Base-by-base conservation (phyloP, 768 basidiomycete genomes). In the Amanita thiersii region DNA sequence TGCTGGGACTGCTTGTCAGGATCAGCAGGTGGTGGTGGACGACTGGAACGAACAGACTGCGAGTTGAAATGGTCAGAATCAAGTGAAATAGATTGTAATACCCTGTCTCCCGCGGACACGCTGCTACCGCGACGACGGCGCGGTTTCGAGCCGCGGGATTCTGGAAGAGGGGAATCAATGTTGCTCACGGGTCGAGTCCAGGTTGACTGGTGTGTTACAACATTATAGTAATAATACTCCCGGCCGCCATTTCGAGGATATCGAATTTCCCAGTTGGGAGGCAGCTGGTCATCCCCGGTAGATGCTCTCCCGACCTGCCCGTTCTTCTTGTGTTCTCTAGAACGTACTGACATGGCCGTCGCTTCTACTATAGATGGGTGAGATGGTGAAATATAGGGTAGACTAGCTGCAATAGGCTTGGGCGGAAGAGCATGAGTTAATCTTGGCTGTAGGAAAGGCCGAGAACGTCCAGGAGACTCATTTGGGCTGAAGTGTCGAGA, bases 351-450 rank as follows among this genome's bases (percentile, higher is more conserved):
- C 78, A 81, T 81, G 28, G 75, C 66, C 50, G 75, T 76, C 46
- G 76, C 77, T 50, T 73, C 70, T 52, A 76, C 73, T 52, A 76
- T 73, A 40, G 71, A 73, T 39, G 74, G 68, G 48, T 75, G 69
- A 56, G 77, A 72, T 35, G 73, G 69, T 48, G 75, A 66, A 37
- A 75, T 56, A 54, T 70, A 73, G 43, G 73, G 69, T 38, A 73
- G 68, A 47, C 51, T 68, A 33, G 69, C 62, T 33, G 70, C 62
- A 23, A 72, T 63, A 34, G 81, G 81, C 57, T 83, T 84, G 2
- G 81, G 75, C 14, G 81, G 81, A 12, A 84, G 64, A 20, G 79
- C 78, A 53, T 84, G 81, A n/a, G 70, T 75, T 34, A 81, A 55
- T 37, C 73, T 66, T 34, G 63, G 60, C 40, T 62, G 50, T n/a